These are phyloP conservation scores for Simmondsia chinensis DNA, from an alignment of 148 eudicot species.

Conservation along the genomic window DNA sequence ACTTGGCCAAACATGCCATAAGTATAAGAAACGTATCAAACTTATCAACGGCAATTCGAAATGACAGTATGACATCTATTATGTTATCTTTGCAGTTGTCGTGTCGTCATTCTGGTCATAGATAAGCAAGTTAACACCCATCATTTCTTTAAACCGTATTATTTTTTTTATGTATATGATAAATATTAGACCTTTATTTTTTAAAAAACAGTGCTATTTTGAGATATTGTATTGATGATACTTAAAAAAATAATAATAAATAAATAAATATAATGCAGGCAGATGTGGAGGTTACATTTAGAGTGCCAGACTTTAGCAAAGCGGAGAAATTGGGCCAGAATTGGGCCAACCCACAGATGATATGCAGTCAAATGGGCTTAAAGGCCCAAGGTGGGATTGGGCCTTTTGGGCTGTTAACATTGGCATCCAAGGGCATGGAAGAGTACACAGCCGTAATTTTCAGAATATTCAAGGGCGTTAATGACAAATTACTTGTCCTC, in stretches of 20 bases:
- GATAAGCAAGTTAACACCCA: too few species aligned
- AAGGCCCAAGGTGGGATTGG: slow-evolving; percentile 35
- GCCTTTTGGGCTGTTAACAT: slow-evolving; percentile 52
- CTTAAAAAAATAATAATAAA: too few species aligned
- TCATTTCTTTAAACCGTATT: not conserved
- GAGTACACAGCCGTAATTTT: slow-evolving; percentile 67
- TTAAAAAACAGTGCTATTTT: too few species aligned
- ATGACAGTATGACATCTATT: too few species aligned
- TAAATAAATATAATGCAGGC: slow-evolving; percentile 37
- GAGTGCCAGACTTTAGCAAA: slow-evolving; percentile 22
- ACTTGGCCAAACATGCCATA: too few species aligned
- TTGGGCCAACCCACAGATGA: slow-evolving; percentile 36
- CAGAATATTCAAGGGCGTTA: slow-evolving; percentile 35
- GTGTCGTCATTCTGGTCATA: too few species aligned
- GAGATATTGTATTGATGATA: too few species aligned
- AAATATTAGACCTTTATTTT: too few species aligned
- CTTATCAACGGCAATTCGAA: too few species aligned
- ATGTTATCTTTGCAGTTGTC: too few species aligned
- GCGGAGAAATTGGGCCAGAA: slow-evolving; percentile 35
- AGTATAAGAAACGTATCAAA: too few species aligned
- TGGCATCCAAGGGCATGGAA: slow-evolving; percentile 45
- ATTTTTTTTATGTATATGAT: not conserved
- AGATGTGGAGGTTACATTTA: slow-evolving; percentile 51
- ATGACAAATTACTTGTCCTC: slow-evolving; percentile 31
- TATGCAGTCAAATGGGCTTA: slow-evolving; percentile 42